A percentile compares a stretch with the other conserved stretches of the same genome.
Conservation (phyloP, 805 yeast genomes). For the Saccharomycopsis babjevae region DNA sequence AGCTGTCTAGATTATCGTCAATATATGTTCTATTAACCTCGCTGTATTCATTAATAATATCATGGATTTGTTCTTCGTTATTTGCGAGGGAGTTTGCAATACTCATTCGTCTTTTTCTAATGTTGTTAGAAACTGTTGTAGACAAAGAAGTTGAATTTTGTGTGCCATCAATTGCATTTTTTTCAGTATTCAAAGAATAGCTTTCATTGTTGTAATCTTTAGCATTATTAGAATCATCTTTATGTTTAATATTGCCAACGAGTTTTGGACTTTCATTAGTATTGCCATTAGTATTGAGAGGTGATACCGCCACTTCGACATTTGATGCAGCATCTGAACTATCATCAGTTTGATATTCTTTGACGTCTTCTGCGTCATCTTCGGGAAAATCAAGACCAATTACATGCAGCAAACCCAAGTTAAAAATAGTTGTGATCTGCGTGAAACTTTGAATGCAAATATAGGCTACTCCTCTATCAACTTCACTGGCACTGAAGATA, state of each 20-base stretch:
- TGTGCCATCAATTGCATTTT: not conserved
- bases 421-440: conserved; percentile 33
- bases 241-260: not conserved
- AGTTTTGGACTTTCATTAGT: not conserved
- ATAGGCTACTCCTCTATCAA: conserved; percentile 40
- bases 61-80: not conserved
- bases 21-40: conserved; percentile 1
- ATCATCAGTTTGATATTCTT: not conserved
- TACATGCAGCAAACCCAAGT: conserved; percentile 32
- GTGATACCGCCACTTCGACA: not conserved
- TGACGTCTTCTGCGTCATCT: not conserved
- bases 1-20: not conserved
- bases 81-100: not conserved
- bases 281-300: not conserved
- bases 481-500: conserved; percentile 31
- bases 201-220: not conserved
- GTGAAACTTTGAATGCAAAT: conserved; percentile 37
- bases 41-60: conserved; percentile 6
- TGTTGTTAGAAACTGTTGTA: not conserved
- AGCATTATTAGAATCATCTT: not conserved
- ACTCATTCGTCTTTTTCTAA: not conserved
- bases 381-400: conserved; percentile 29
- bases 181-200: not conserved
- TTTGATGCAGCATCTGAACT: not conserved
- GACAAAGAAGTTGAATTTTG: not conserved